These are phyloP conservation scores for Grifola frondosa DNA, from an alignment of 1,284 basidiomycete species.

Conservation along the genomic window DNA sequence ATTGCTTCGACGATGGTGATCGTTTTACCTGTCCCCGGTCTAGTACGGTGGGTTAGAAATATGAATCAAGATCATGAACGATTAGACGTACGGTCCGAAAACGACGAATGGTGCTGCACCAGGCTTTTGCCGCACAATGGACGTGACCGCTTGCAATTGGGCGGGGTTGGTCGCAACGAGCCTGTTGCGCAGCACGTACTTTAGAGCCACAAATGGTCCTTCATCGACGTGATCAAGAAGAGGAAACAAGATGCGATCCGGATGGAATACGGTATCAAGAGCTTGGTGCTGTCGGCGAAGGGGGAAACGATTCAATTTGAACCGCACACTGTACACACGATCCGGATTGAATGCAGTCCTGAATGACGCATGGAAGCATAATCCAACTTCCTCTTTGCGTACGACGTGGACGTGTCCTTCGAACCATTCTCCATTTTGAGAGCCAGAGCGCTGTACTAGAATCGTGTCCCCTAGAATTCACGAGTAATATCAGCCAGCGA, in stretches of 20 bases:
- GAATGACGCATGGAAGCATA: slow-evolving; percentile 53
- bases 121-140: slow-evolving; percentile 43
- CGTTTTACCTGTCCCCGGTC: slow-evolving; percentile 64
- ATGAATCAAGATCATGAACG: not conserved
- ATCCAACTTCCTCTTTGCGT: slow-evolving; percentile 47
- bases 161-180: slow-evolving; percentile 45
- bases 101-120: slow-evolving; percentile 58
- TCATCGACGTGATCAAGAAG: slow-evolving; percentile 22
- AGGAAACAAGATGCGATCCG: slow-evolving; percentile 44
- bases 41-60: not conserved
- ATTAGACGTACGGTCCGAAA: slow-evolving; percentile 58
- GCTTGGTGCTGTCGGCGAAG: slow-evolving; percentile 59
- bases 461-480: slow-evolving; percentile 54
- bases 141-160: slow-evolving; percentile 52
- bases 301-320: slow-evolving; percentile 55
- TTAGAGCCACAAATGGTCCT: too few relatives aligned
- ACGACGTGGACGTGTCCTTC: slow-evolving; percentile 59
- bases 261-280: slow-evolving; percentile 43
- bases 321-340: slow-evolving; percentile 54
- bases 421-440: slow-evolving; percentile 46
- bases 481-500: too few relatives aligned
- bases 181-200: slow-evolving; percentile 42
- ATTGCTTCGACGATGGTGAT: slow-evolving; percentile 68
- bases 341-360: slow-evolving; percentile 23
- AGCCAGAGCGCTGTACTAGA: slow-evolving; percentile 45